phyloP scores from a whole-genome alignment of 1,284 basidiomycete genomes.

The Chalciporus sp. region DNA sequence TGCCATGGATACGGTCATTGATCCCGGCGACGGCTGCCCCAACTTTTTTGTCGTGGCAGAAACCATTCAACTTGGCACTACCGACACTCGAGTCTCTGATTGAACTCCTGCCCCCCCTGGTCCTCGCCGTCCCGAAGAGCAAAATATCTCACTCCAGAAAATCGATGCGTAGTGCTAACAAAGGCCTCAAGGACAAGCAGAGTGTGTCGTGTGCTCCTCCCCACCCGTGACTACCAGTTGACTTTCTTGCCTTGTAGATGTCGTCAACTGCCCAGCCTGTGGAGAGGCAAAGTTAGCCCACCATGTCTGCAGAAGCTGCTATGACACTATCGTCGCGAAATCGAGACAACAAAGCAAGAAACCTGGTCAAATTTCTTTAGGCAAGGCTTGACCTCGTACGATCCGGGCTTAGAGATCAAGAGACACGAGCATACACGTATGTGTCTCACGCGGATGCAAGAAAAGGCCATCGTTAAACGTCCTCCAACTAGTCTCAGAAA shows the following conservation, averaged over 20 bases:
- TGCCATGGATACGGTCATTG: slow-evolving; percentile 38
- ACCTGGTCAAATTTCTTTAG: slow-evolving; percentile 1
- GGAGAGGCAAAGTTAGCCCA: slow-evolving; percentile 88
- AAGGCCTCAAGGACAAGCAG: slow-evolving; percentile 92
- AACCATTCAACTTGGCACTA: slow-evolving; percentile 45
- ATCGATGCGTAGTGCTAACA: slow-evolving; percentile 93
- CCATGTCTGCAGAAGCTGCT: slow-evolving; percentile 87
- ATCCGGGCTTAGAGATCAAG: slow-evolving; percentile 1
- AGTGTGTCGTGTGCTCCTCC: slow-evolving; percentile 54
- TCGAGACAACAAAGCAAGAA: slow-evolving; percentile 53
- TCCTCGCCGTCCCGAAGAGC: slow-evolving; percentile 94
- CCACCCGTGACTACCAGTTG: background rate
- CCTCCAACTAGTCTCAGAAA: slow-evolving; percentile 1
- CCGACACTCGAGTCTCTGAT: slow-evolving; percentile 64
- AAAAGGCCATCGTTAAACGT: background rate
- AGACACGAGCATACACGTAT: slow-evolving; percentile 2
- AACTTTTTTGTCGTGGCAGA: slow-evolving; percentile 33
- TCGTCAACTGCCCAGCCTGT: slow-evolving; percentile 92
- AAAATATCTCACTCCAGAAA: slow-evolving; percentile 94
- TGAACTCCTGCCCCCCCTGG: slow-evolving; percentile 84
- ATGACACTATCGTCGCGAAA: slow-evolving; percentile 71
- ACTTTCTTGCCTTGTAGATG: slow-evolving; percentile 55
- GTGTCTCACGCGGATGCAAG: background rate
- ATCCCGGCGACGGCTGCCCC: slow-evolving; percentile 34
- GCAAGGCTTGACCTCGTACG: background rate